phyloP scores from a whole-genome alignment of 805 yeast genomes.

The Candida parachauliodes region DNA sequence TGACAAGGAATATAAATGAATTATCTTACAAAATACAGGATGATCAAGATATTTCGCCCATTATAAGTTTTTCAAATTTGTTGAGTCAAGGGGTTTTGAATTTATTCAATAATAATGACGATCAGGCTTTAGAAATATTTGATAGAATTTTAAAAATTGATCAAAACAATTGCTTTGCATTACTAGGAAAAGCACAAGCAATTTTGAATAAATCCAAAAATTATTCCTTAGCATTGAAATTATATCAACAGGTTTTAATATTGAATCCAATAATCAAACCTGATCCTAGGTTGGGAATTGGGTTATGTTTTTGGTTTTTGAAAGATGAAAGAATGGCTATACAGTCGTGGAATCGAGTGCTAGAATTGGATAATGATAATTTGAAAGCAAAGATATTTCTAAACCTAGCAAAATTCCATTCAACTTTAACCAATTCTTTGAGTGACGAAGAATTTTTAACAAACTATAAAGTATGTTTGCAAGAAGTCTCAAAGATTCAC shows the following conservation, averaged over 20 bases:
- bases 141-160: constrained; percentile 57
- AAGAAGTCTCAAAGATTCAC: constrained; percentile 37
- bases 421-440: constrained; percentile 51
- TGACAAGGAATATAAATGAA: constrained; percentile 19
- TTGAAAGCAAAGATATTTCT: constrained; percentile 62
- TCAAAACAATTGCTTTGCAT: constrained; percentile 66
- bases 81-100: constrained; percentile 68
- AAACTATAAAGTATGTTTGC: constrained; percentile 58
- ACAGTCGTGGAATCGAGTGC: constrained; percentile 77
- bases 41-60: constrained; percentile 6
- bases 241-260: constrained; percentile 79
- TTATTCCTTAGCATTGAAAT: constrained; percentile 67
- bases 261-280: constrained; percentile 77
- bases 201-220: constrained; percentile 64
- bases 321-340: constrained; percentile 75
- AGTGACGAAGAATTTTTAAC: constrained; percentile 59
- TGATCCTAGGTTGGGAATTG: constrained; percentile 93
- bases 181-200: constrained; percentile 81
- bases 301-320: constrained; percentile 88
- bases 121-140: constrained; percentile 65
- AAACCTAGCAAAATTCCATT: constrained; percentile 65
- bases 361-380: constrained; percentile 60
- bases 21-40: constrained; percentile 12
- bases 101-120: constrained; percentile 57
- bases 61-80: constrained; percentile 19